Evolutionary conservation across 495 filamentous ascomycete genomes (phyloP).

Genomic region (Diplogelasinospora grovesii): DNA sequence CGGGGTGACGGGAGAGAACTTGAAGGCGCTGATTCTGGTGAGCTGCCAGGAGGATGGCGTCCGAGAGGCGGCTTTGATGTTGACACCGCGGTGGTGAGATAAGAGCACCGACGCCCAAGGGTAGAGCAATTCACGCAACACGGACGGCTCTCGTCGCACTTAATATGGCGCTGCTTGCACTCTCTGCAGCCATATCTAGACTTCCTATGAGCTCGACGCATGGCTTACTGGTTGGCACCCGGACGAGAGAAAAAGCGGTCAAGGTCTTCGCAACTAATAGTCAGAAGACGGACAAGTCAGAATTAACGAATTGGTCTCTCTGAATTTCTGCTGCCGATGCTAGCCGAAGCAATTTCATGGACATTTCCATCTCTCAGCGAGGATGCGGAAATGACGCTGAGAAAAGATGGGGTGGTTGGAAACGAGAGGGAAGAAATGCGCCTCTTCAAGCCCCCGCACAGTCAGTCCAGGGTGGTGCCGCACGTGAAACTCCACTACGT

Average conservation of each 20-base stretch:
- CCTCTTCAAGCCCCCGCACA: no score
- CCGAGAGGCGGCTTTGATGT: background rate
- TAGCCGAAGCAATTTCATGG: no score
- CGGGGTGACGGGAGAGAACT: background rate
- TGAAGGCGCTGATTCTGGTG: background rate
- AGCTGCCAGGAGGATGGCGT: no score
- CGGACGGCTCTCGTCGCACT: slow-evolving; percentile 31
- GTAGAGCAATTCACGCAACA: slow-evolving; percentile 20
- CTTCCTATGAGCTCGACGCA: slow-evolving; percentile 18
- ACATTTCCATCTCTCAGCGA: no score
- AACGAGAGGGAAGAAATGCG: no score
- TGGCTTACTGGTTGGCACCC: background rate
- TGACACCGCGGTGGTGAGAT: background rate
- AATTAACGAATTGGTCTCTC: no score
- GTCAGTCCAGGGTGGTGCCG: no score
- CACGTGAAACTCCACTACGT: no score
- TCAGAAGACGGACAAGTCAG: no score
- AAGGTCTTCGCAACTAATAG: no score
- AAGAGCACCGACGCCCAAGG: slow-evolving; percentile 20
- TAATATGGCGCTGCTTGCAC: slow-evolving; percentile 29
- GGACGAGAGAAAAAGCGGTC: background rate
- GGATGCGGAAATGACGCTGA: no score
- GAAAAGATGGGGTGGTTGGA: no score
- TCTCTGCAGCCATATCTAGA: slow-evolving; percentile 18
- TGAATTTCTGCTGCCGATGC: background rate